These are phyloP conservation scores for Viola odorata DNA, from an alignment of 345 rosid genomes.

Conservation along the genomic window DNA sequence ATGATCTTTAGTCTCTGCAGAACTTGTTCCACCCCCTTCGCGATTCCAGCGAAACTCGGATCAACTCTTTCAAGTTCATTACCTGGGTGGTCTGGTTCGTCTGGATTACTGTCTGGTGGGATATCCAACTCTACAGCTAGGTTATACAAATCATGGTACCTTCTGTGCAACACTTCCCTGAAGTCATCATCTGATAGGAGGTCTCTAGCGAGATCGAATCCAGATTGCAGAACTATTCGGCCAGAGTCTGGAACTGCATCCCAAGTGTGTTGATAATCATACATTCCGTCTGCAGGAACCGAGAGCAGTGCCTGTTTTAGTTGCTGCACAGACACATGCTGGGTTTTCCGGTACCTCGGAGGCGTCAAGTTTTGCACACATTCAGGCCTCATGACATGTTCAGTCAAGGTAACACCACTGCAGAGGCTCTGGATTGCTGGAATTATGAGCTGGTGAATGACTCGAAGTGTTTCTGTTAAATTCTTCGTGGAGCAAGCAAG, in stretches of 20 bases:
- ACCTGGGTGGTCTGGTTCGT: constrained; percentile 31
- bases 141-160: constrained; percentile 76
- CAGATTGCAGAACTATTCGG: constrained; percentile 45
- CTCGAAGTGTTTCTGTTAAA: constrained; percentile 77
- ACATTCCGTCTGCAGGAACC: constrained; percentile 83
- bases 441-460: constrained; percentile 65
- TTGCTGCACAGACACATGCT: constrained; percentile 54
- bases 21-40: constrained; percentile 82
- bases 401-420: constrained; percentile 71
- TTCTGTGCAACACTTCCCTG: constrained; percentile 75
- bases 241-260: constrained; percentile 63
- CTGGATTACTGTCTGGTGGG: constrained; percentile 44
- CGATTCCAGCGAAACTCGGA: constrained; percentile 82
- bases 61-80: constrained; percentile 56
- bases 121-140: constrained; percentile 83
- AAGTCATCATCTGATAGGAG: constrained; percentile 93
- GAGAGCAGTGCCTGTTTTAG: constrained; percentile 81
- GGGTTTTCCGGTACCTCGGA: constrained; percentile 70
- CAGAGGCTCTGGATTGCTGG: constrained; percentile 84
- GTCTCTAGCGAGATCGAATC: constrained; percentile 87
- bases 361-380: constrained; percentile 71
- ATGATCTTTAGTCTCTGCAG: constrained; percentile 83
- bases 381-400: constrained; percentile 71
- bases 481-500: constrained; percentile 86
- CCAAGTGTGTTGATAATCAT: constrained; percentile 97